Percentiles rank a stretch among this genome's conserved stretches.
Evolutionary conservation across 2,329 filamentous ascomycete genomes (phyloP).

Genomic region (Diplodia sapinea): DNA sequence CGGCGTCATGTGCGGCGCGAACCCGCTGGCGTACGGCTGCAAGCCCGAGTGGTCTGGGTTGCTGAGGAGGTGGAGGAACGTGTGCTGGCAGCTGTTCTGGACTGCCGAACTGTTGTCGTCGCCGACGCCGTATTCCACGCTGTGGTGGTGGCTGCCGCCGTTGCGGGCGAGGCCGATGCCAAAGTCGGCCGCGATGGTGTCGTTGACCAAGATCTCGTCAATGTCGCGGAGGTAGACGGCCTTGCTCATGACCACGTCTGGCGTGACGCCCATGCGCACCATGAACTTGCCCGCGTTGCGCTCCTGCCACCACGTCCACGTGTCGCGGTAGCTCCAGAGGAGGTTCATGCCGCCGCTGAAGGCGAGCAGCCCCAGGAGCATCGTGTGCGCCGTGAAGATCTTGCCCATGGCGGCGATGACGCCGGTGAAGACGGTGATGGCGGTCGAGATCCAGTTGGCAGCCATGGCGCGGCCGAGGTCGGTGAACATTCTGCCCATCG

Average conservation of each 20-base stretch:
- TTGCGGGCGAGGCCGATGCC: slow-evolving; percentile 9
- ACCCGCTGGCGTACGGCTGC: slow-evolving; percentile 16
- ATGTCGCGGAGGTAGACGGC: slow-evolving; percentile 84
- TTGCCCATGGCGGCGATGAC: slow-evolving; percentile 69
- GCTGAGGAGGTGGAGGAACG: slow-evolving; percentile 45
- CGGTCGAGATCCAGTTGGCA: slow-evolving; percentile 64
- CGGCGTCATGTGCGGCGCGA: slow-evolving; percentile 33
- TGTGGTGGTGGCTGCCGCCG: slow-evolving; percentile 32
- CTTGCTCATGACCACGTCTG: slow-evolving; percentile 81
- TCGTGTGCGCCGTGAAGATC: slow-evolving; percentile 72
- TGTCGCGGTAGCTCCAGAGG: slow-evolving; percentile 74
- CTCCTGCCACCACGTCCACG: slow-evolving; percentile 83
- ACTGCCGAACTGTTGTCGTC: too few species aligned
- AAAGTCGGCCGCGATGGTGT: slow-evolving; percentile 36
- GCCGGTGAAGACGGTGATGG: slow-evolving; percentile 79
- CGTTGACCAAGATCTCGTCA: slow-evolving; percentile 64
- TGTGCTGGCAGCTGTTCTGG: slow-evolving; percentile 41
- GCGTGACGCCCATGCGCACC: slow-evolving; percentile 77
- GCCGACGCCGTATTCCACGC: slow-evolving; percentile 41
- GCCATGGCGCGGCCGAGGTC: slow-evolving; percentile 23
- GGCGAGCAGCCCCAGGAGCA: slow-evolving; percentile 72
- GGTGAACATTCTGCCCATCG: slow-evolving; percentile 54
- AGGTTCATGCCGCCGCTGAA: slow-evolving; percentile 75
- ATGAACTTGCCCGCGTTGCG: slow-evolving; percentile 81
- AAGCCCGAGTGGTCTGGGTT: slow-evolving; percentile 21